Conservation (phyloP, 441 rosid genomes). For the Eruca vesicaria region DNA sequence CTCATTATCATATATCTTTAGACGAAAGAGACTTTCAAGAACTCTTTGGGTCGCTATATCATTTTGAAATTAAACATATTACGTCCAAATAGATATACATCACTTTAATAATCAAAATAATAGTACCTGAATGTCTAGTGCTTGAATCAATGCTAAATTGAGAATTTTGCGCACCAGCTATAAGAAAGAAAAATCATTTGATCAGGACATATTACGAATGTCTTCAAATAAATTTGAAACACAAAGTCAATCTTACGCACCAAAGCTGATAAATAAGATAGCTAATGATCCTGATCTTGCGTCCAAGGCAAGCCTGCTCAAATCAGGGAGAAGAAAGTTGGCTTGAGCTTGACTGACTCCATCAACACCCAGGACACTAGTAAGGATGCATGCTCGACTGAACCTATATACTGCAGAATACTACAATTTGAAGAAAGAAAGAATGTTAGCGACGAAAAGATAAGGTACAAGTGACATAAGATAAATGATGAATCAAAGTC, state of each 20-base stretch:
- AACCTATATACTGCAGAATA: slow-evolving; percentile 88
- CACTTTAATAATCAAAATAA: neutral
- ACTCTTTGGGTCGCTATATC: slow-evolving; percentile 8
- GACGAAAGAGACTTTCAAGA: slow-evolving; percentile 19
- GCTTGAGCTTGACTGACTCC: slow-evolving; percentile 69
- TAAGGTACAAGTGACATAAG: slow-evolving; percentile 1
- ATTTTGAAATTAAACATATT: neutral
- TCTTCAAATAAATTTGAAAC: neutral
- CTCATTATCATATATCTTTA: neutral
- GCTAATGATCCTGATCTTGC: slow-evolving; percentile 78
- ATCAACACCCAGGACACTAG: slow-evolving; percentile 65
- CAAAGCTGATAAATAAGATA: slow-evolving; percentile 83
- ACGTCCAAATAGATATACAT: neutral
- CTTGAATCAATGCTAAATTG: slow-evolving; percentile 56
- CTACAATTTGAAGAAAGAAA: slow-evolving; percentile 46
- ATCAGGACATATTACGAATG: neutral
- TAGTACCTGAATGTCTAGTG: slow-evolving; percentile 50
- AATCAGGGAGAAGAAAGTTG: slow-evolving; percentile 82
- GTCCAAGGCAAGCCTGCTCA: slow-evolving; percentile 74
- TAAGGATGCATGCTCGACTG: slow-evolving; percentile 75
- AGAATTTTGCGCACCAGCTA: slow-evolving; percentile 77
- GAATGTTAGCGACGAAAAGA: slow-evolving; percentile 31
- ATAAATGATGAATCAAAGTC: slow-evolving; percentile 1
- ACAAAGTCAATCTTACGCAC: slow-evolving; percentile 37
- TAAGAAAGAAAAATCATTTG: slow-evolving; percentile 31